Percentiles rank a stretch among this genome's conserved stretches.
phyloP scores from a whole-genome alignment of 2,329 filamentous ascomycete genomes.

The Clarireedia monteithiana region DNA sequence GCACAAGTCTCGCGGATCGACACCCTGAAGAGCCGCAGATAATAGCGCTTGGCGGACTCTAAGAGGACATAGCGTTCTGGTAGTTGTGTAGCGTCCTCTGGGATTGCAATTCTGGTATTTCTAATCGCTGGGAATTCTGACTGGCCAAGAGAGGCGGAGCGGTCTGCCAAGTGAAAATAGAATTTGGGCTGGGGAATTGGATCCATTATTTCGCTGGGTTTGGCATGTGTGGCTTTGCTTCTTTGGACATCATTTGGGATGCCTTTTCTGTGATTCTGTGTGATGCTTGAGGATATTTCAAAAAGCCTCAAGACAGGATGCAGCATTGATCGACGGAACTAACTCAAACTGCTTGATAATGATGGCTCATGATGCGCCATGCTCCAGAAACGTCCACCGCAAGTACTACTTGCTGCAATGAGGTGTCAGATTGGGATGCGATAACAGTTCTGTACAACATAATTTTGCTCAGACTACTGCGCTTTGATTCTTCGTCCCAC shows the following conservation, averaged over 20 bases:
- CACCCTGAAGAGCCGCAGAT: constrained; percentile 7
- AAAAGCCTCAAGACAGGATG: not conserved
- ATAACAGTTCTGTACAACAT: constrained; percentile 1
- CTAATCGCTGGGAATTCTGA: not conserved
- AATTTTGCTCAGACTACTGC: not conserved
- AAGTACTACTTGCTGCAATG: constrained; percentile 4
- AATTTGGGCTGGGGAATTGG: not conserved
- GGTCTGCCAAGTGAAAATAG: constrained; percentile 6
- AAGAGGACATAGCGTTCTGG: not conserved
- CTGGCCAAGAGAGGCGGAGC: constrained; percentile 8
- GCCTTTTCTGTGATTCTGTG: not conserved
- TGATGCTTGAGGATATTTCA: not conserved
- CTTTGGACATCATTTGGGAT: not conserved
- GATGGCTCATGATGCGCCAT: not conserved
- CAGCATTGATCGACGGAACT: not conserved
- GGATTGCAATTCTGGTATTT: not conserved
- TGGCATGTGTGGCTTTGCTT: constrained; percentile 4
- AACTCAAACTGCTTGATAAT: not conserved
- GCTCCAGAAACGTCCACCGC: not conserved
- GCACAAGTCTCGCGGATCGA: not conserved
- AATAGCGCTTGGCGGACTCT: not conserved
- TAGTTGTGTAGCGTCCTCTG: not conserved
- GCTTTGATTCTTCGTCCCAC: not conserved
- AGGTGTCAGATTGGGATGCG: not conserved
- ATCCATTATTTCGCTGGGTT: not conserved